Evolutionary conservation across 148 eudicot species (phyloP).

Genomic region (Rhododendron ovatum): DNA sequence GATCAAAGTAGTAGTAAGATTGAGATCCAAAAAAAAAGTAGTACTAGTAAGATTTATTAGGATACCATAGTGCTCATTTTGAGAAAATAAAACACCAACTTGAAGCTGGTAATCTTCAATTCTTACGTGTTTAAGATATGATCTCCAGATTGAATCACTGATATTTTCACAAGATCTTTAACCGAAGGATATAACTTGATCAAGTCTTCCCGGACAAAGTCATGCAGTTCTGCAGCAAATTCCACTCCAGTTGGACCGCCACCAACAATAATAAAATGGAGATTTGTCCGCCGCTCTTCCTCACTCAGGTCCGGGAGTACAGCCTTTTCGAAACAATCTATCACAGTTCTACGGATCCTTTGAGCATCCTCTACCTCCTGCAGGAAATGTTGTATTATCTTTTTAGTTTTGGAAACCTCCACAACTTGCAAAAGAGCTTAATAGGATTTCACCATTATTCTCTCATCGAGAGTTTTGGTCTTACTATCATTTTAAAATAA

Average conservation of each 20-base stretch:
- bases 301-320: constrained; percentile 59
- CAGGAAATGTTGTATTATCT: constrained; percentile 9
- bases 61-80: neutral
- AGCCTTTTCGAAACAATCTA: constrained; percentile 75
- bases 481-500: neutral
- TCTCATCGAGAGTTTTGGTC: neutral
- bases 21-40: neutral
- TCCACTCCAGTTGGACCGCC: constrained; percentile 87
- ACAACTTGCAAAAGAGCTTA: neutral
- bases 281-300: constrained; percentile 53
- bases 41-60: neutral
- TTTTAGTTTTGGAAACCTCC: neutral
- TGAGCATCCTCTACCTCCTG: constrained; percentile 86
- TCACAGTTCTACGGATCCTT: constrained; percentile 54
- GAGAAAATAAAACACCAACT: neutral
- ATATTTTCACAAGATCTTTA: constrained; percentile 51
- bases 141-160: constrained; percentile 71
- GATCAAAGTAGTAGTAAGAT: neutral
- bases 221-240: constrained; percentile 81
- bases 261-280: constrained; percentile 72
- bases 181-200: constrained; percentile 50
- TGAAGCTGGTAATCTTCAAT: neutral
- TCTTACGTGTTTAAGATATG: constrained; percentile 76
- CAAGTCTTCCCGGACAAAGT: constrained; percentile 56
- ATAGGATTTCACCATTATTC: neutral